Base-by-base conservation (phyloP, 139 green algal species). In the Chlamydomonas sp. region DNA sequence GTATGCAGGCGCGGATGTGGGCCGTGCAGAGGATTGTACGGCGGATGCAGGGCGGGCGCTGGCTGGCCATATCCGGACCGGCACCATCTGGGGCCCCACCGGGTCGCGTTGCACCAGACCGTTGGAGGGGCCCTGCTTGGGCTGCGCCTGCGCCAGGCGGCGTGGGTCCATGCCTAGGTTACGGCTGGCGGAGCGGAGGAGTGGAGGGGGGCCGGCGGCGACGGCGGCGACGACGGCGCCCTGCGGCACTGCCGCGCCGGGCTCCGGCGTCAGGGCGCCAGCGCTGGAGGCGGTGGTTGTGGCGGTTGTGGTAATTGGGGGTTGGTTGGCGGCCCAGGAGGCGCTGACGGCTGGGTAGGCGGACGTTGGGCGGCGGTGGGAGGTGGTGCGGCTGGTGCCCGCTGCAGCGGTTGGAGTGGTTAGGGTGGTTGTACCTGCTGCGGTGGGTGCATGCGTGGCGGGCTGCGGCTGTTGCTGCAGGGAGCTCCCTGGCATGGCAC, bases 11-110 rank as follows among this genome's bases (percentile, higher is more conserved):
- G 80, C 80, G 0, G 80, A 86, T 8, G 78, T 61, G 4, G 80
- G 80, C 17, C 80, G 58, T 1, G 71, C n/a, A 64, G 16, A 64
- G 57, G 8, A 15, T 49, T 49, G 31, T 49, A 49, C 31, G 31
- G 31, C 31, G 31, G 31, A 49, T 49, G 31, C 31, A 49, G 31
- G 31, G 31, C 78, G 62, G 57, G 68, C 68, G 68, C 7, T 59
- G 71, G 20, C 5, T 20, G 61, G 12, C 31, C 82, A 71, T 49
- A 49, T 49, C 6, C 71, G n/a, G 7, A 63, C 5, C 12, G 71
- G 20, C 18, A 64, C 61, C 60, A 86, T 60, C 82, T 86, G 82
- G 4, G 82, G 82, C 9, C 82, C 82, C 60, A 86, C 71, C 4
- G 82, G 82, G 71, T 86, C 82, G 2, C 82, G 71, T 3, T 74